Percentiles rank a stretch among this genome's conserved stretches.
These are phyloP conservation scores for Ogataea degrootiae DNA, from an alignment of 805 yeast genomes.

Conservation along the genomic window DNA sequence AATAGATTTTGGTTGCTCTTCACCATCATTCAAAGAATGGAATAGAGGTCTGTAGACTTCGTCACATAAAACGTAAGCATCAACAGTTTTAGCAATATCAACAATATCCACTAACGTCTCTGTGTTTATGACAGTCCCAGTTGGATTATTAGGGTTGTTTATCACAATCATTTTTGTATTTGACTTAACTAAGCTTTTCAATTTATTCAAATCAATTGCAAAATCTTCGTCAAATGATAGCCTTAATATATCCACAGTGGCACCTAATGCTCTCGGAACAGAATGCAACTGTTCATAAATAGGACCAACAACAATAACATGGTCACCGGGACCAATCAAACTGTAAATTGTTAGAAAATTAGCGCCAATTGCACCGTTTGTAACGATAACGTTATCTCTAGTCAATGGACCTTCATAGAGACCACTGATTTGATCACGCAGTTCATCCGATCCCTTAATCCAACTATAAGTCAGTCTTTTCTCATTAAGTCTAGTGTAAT, in stretches of 20 bases:
- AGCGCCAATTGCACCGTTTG: conserved; percentile 55
- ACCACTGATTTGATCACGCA: conserved; percentile 33
- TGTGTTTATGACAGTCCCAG: conserved; percentile 39
- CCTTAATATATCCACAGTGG: conserved; percentile 33
- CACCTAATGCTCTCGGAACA: conserved; percentile 44
- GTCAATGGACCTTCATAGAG: conserved; percentile 29
- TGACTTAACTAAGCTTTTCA: conserved; percentile 28
- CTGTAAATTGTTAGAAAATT: conserved; percentile 44
- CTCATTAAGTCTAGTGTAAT: conserved; percentile 18
- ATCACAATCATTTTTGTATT: conserved; percentile 40
- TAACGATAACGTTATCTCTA: conserved; percentile 38
- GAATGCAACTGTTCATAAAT: conserved; percentile 46
- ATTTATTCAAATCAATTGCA: conserved; percentile 32
- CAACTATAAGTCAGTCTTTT: conserved; percentile 40
- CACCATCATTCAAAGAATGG: conserved; percentile 30
- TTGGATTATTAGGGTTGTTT: conserved; percentile 47
- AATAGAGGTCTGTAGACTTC: conserved; percentile 52
- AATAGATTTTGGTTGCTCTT: conserved; percentile 33
- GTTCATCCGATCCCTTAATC: conserved; percentile 40
- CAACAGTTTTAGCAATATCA: conserved; percentile 31
- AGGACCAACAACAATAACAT: conserved; percentile 44
- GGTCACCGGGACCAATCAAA: conserved; percentile 40
- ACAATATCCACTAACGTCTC: conserved; percentile 32
- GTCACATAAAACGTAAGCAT: conserved; percentile 39
- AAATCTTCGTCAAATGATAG: conserved; percentile 32